Conservation (phyloP, 2,329 filamentous ascomycete genomes). For the Aspergillus viridinutans region DNA sequence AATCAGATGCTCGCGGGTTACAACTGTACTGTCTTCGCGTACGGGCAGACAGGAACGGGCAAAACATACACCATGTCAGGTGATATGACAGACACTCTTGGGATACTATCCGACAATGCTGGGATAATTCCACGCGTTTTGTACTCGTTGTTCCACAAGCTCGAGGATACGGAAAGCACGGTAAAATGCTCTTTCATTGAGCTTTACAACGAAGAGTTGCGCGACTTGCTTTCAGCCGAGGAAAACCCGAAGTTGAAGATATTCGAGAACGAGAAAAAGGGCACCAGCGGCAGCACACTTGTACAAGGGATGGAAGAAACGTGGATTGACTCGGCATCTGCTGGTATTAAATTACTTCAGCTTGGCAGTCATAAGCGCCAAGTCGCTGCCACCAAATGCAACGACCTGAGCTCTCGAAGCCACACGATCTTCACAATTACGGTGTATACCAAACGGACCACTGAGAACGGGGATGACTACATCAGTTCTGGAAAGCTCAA, state of each 20-base stretch:
- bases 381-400: slow-evolving; percentile 99
- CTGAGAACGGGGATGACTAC: slow-evolving; percentile 82
- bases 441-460: slow-evolving; percentile 76
- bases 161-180: slow-evolving; percentile 78
- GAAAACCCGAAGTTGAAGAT: slow-evolving; percentile 88
- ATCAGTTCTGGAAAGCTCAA: slow-evolving; percentile 92
- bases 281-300: slow-evolving; percentile 70
- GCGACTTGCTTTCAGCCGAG: slow-evolving; percentile 79
- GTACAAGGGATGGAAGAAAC: slow-evolving; percentile 98
- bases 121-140: slow-evolving; percentile 93
- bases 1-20: slow-evolving; percentile 81
- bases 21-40: slow-evolving; percentile 98
- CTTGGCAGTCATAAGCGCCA: slow-evolving; percentile 89
- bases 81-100: slow-evolving; percentile 83
- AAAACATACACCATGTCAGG: slow-evolving; percentile 99
- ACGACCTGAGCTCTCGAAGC: slow-evolving; percentile 92
- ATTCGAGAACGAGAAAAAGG: slow-evolving; percentile 80
- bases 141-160: slow-evolving; percentile 78
- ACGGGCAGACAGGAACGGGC: slow-evolving; percentile 94
- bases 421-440: slow-evolving; percentile 98
- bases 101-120: slow-evolving; percentile 82
- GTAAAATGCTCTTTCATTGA: slow-evolving; percentile 99
- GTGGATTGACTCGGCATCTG: slow-evolving; percentile 77
- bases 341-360: slow-evolving; percentile 84
- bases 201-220: slow-evolving; percentile 94